Evolutionary conservation across 305 asterid species (phyloP).

Genomic region (Withania somnifera): DNA sequence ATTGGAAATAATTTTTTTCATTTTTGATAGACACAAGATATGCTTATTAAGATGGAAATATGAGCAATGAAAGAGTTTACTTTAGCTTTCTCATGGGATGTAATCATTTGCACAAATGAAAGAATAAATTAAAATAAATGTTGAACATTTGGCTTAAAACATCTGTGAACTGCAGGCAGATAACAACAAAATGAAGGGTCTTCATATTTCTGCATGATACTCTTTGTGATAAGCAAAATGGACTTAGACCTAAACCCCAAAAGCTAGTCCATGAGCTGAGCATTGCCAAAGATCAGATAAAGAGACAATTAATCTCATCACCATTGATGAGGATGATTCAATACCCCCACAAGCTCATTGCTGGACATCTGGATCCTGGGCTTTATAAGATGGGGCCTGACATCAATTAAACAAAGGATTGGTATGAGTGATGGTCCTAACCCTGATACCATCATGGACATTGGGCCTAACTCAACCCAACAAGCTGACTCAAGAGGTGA

Average conservation of each 20-base stretch:
- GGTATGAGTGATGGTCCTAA: background rate
- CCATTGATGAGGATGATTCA: background rate
- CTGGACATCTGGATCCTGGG: background rate
- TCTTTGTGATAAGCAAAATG: background rate
- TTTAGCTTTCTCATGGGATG: background rate
- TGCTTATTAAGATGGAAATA: background rate
- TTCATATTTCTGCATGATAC: background rate
- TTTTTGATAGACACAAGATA: background rate
- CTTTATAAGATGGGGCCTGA: background rate
- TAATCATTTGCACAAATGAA: background rate
- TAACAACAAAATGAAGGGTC: background rate
- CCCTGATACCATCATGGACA: background rate
- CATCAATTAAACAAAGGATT: background rate
- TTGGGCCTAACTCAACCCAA: background rate
- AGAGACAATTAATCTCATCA: background rate
- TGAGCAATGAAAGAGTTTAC: background rate
- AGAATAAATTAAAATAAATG: background rate
- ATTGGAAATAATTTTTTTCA: background rate
- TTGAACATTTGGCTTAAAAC: background rate
- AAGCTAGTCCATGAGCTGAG: background rate
- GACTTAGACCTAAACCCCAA: background rate
- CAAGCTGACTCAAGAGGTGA: background rate
- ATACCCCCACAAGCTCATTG: background rate
- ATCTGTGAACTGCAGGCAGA: background rate
- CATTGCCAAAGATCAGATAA: background rate